These are phyloP conservation scores for Eleusine indica DNA, from an alignment of 176 grass and related monocot genomes.

Conservation along the genomic window DNA sequence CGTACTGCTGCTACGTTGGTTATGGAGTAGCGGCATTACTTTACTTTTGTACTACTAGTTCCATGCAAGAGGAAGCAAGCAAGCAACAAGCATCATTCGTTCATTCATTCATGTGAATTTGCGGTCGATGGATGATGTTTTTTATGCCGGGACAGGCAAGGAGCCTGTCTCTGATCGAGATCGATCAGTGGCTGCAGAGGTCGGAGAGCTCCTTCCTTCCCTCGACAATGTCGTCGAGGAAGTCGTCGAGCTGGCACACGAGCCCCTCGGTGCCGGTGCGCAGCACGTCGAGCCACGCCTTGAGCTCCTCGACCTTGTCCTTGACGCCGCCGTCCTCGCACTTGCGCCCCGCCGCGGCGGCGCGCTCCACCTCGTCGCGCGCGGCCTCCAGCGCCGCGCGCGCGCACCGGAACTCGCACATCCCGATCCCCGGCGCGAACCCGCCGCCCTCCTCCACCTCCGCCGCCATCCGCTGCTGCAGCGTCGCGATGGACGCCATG, in stretches of 20 bases:
- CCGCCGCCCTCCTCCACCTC: slow-evolving; percentile 50
- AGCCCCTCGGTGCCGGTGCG: slow-evolving; percentile 83
- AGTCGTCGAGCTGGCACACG: slow-evolving; percentile 90
- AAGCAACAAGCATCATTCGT: slow-evolving; percentile 25
- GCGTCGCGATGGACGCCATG: slow-evolving; percentile 65
- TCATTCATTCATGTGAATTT: slow-evolving; percentile 20
- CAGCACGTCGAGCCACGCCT: slow-evolving; percentile 77
- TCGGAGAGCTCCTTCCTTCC: slow-evolving; percentile 96
- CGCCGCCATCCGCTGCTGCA: slow-evolving; percentile 73
- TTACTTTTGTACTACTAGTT: slow-evolving; percentile 41
- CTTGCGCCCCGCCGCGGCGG: slow-evolving; percentile 17
- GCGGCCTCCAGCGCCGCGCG: slow-evolving; percentile 65
- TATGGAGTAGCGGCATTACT: neutral
- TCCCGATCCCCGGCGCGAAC: slow-evolving; percentile 42
- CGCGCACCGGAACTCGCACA: slow-evolving; percentile 70
- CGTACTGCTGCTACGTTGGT: slow-evolving; percentile 3
- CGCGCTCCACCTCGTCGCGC: slow-evolving; percentile 75
- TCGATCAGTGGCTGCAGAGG: slow-evolving; percentile 83
- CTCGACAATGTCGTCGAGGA: slow-evolving; percentile 99
- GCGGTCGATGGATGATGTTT: neutral
- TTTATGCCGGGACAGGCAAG: neutral
- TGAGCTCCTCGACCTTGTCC: slow-evolving; percentile 76
- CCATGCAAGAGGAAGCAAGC: slow-evolving; percentile 17
- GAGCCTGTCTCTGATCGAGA: neutral
- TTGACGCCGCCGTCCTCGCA: slow-evolving; percentile 47